These are phyloP conservation scores for Gossypioides kirkii DNA, from an alignment of 345 rosid genomes.

Conservation along the genomic window DNA sequence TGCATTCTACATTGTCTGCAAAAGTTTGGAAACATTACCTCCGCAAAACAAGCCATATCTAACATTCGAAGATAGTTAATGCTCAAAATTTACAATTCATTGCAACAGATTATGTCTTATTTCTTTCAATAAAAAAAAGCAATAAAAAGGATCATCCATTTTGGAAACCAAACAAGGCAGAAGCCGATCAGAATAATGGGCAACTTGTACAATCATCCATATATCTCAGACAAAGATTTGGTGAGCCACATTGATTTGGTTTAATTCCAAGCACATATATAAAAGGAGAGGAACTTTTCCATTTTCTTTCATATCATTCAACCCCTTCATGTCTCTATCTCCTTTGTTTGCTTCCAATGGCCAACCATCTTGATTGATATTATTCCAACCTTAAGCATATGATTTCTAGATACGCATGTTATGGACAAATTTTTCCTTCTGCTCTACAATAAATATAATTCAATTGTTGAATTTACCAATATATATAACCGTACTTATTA, in stretches of 20 bases:
- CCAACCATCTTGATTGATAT: neutral
- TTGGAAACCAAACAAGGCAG: conserved; percentile 1
- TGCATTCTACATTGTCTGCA: no score
- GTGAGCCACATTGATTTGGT: neutral
- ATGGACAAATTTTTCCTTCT: neutral
- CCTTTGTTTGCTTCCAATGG: conserved; percentile 20
- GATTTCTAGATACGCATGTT: conserved; percentile 13
- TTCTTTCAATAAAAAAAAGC: no score
- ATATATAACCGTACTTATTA: no score
- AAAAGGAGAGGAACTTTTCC: neutral
- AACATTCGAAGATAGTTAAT: no score
- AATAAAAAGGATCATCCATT: neutral
- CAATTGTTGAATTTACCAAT: no score
- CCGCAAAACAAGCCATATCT: no score
- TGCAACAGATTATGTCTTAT: no score
- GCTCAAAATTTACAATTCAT: no score
- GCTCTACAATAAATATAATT: no score
- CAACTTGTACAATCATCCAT: conserved; percentile 6
- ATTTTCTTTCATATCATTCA: conserved; percentile 7
- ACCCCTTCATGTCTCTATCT: conserved; percentile 22
- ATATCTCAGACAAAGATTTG: conserved; percentile 6
- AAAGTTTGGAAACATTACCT: no score
- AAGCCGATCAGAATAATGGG: neutral
- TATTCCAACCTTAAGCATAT: conserved; percentile 3
- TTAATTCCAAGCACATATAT: neutral